phyloP scores from a whole-genome alignment of 176 grass and related monocot species.

The Urochloa ruziziensis region DNA sequence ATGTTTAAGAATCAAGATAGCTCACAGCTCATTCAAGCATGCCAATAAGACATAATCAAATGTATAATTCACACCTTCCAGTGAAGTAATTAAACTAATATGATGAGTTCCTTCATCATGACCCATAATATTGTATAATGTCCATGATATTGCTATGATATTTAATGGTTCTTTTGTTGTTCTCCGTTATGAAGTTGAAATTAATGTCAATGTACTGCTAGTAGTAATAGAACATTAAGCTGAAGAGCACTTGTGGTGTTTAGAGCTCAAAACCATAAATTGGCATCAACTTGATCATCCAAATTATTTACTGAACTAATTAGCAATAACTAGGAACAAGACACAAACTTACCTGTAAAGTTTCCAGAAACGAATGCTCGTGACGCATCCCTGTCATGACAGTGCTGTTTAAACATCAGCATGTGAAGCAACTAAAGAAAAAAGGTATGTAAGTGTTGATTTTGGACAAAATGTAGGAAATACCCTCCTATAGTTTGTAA shows the following conservation, averaged over 20 bases:
- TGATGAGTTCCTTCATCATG: too few species aligned
- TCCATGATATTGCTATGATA: too few species aligned
- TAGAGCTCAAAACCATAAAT: neutral
- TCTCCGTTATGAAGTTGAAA: too few species aligned
- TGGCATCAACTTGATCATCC: neutral
- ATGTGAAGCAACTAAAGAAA: conserved; percentile 22
- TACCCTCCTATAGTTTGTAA: neutral
- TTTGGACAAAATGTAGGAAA: neutral
- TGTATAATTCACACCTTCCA: too few species aligned
- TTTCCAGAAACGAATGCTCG: conserved; percentile 94
- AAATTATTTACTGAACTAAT: neutral
- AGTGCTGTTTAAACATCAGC: conserved; percentile 31
- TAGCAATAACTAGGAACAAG: too few species aligned
- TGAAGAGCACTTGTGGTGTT: neutral
- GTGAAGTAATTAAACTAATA: too few species aligned
- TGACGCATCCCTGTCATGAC: conserved; percentile 75
- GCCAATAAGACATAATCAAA: too few species aligned
- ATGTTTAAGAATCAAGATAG: too few species aligned
- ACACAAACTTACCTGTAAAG: conserved; percentile 67
- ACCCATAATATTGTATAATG: too few species aligned
- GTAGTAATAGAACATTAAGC: neutral
- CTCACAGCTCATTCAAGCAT: too few species aligned
- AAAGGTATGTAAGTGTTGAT: neutral
- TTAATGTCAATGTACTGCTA: neutral
- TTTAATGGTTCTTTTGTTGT: too few species aligned